Conservation (phyloP, 495 filamentous ascomycete genomes). For the Durotheca rogersii region DNA sequence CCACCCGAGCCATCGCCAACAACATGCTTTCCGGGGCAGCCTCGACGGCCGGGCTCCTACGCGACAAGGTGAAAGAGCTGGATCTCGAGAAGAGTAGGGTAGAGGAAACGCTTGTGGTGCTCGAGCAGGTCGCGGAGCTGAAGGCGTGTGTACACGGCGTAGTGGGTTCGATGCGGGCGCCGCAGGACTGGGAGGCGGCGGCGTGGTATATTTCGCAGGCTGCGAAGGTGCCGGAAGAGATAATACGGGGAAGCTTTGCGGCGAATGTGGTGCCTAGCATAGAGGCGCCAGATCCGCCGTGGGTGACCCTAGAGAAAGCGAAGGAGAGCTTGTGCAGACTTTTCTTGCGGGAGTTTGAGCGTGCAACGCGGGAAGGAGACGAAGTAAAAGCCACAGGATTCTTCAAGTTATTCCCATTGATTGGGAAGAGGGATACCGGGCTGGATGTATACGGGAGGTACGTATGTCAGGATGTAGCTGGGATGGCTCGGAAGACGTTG, state of each 20-base stretch:
- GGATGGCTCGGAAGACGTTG: conserved; percentile 75
- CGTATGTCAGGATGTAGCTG: conserved; percentile 92
- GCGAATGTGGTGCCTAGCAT: conserved; percentile 91
- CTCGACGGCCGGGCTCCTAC: conserved; percentile 81
- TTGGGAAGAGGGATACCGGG: conserved; percentile 84
- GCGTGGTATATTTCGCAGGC: conserved; percentile 86
- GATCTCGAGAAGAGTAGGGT: conserved; percentile 90
- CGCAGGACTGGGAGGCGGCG: conserved; percentile 97
- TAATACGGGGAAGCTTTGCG: conserved; percentile 83
- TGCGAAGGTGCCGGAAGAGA: conserved; percentile 71
- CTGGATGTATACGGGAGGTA: conserved; percentile 93
- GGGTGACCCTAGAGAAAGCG: conserved; percentile 81
- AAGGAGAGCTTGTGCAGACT: conserved; percentile 83
- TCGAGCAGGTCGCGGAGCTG: conserved; percentile 93
- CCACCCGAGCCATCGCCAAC: conserved; percentile 80
- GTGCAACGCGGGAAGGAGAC: conserved; percentile 80
- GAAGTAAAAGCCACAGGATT: conserved; percentile 88
- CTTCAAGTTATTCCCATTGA: conserved; percentile 96
- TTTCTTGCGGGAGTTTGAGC: conserved; percentile 93
- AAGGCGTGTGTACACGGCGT: conserved; percentile 97
- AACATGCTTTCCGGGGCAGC: conserved; percentile 83
- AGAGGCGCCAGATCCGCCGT: conserved; percentile 89
- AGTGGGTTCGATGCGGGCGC: conserved; percentile 92
- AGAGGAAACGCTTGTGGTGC: conserved; percentile 83
- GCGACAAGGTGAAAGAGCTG: conserved; percentile 76